A percentile compares a stretch with the other conserved stretches of the same genome.
These are phyloP conservation scores for Heracleum sosnowskyi DNA, from an alignment of 129 eudicot species.

Conservation along the genomic window DNA sequence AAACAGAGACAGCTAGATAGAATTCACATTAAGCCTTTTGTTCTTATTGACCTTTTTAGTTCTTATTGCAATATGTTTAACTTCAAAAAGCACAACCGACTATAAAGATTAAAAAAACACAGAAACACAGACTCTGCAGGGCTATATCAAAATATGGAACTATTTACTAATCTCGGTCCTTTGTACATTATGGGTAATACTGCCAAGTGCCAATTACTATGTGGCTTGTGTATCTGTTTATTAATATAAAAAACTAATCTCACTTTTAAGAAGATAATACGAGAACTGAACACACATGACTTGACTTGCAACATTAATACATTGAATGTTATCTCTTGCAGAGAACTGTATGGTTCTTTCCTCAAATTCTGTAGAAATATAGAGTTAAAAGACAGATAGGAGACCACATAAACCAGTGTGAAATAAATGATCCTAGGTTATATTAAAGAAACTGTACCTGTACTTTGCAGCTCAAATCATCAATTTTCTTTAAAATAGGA, in stretches of 20 bases:
- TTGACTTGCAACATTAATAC: too few species aligned
- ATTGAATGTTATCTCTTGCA: too few species aligned
- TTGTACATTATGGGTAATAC: not conserved
- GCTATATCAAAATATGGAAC: not conserved
- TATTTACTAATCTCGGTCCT: not conserved
- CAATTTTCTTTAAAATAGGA: too few species aligned
- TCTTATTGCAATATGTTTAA: not conserved
- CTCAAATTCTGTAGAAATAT: too few species aligned
- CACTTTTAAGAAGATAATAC: not conserved
- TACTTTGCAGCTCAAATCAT: too few species aligned
- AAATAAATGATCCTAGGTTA: too few species aligned
- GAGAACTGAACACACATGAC: not conserved
- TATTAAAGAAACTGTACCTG: too few species aligned
- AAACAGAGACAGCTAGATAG: not conserved
- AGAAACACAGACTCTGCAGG: not conserved
- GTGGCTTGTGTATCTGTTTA: not conserved
- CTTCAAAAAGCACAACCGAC: not conserved
- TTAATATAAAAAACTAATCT: not conserved
- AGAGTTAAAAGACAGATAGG: too few species aligned
- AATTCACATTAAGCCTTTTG: not conserved
- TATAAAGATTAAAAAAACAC: not conserved
- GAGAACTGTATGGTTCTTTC: too few species aligned
- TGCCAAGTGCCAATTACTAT: not conserved
- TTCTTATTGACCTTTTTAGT: not conserved
- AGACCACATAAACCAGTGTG: too few species aligned